Percentiles rank a stretch among this genome's conserved stretches.
phyloP scores from a whole-genome alignment of 83 land plant species.

The Larix sibirica region DNA sequence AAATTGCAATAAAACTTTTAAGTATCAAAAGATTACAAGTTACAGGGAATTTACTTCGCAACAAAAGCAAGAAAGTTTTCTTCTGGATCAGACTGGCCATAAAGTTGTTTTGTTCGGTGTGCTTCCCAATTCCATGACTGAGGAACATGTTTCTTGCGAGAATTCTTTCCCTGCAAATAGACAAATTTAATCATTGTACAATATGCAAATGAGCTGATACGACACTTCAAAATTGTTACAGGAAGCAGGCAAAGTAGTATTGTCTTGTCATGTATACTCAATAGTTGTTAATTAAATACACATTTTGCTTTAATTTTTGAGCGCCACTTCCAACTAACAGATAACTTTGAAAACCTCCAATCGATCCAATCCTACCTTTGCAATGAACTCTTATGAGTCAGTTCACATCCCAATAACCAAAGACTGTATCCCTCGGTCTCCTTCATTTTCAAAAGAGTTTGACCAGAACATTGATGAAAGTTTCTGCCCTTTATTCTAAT shows the following conservation, averaged over 20 bases:
- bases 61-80: slow-evolving; percentile 80
- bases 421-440: too few species aligned
- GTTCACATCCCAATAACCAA: too few species aligned
- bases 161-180: slow-evolving; percentile 30
- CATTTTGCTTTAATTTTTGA: background rate
- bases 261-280: background rate
- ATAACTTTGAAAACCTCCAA: background rate
- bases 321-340: background rate
- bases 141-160: slow-evolving; percentile 62
- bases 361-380: too few species aligned
- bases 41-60: slow-evolving; percentile 53
- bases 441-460: too few species aligned
- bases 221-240: background rate
- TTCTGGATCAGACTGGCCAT: slow-evolving; percentile 79
- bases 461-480: too few species aligned
- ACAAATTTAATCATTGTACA: background rate
- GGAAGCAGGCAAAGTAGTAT: background rate
- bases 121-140: slow-evolving; percentile 87
- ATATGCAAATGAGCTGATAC: background rate
- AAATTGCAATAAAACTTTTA: too few species aligned
- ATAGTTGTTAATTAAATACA: background rate
- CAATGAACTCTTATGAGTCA: too few species aligned
- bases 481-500: too few species aligned
- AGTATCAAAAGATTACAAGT: slow-evolving; percentile 11
- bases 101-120: slow-evolving; percentile 71